Percentiles rank a stretch among this genome's conserved stretches.
These are phyloP conservation scores for Malassezia sp. DNA, from an alignment of 1,284 basidiomycete genomes.

Conservation along the genomic window DNA sequence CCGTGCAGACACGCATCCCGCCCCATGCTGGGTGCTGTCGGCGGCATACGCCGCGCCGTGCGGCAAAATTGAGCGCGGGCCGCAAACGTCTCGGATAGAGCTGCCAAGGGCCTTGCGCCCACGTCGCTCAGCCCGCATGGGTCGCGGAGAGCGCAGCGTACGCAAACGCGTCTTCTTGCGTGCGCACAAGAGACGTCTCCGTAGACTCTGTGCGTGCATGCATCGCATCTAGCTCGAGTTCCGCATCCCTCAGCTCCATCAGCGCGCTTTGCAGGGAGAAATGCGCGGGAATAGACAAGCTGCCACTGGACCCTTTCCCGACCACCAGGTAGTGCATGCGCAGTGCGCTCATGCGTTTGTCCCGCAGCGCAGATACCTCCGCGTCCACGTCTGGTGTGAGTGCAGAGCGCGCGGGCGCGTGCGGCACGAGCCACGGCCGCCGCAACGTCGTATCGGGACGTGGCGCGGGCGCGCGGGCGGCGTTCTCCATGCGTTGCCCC, in stretches of 20 bases:
- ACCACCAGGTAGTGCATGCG: constrained; percentile 10
- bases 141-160: constrained; percentile 56
- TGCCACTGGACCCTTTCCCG: not conserved
- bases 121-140: constrained; percentile 63
- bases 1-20: too few relatives aligned
- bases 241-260: constrained; percentile 15
- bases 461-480: too few relatives aligned
- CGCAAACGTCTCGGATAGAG: too few relatives aligned
- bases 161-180: constrained; percentile 15
- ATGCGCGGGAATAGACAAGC: constrained; percentile 9
- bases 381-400: constrained; percentile 6
- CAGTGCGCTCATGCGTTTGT: not conserved
- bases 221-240: constrained; percentile 8
- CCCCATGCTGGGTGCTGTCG: too few relatives aligned
- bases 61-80: too few relatives aligned
- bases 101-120: constrained; percentile 27
- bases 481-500: too few relatives aligned
- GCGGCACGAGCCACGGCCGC: constrained; percentile 1
- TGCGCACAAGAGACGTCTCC: constrained; percentile 4
- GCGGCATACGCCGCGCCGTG: too few relatives aligned
- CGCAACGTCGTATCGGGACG: too few relatives aligned
- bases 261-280: constrained; percentile 15
- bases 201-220: constrained; percentile 9
- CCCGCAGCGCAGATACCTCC: constrained; percentile 3
- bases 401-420: not conserved